Percentiles rank a stretch among this genome's conserved stretches.
Evolutionary conservation across 768 basidiomycete genomes (phyloP).

Genomic region (Mycena rebaudengoi): DNA sequence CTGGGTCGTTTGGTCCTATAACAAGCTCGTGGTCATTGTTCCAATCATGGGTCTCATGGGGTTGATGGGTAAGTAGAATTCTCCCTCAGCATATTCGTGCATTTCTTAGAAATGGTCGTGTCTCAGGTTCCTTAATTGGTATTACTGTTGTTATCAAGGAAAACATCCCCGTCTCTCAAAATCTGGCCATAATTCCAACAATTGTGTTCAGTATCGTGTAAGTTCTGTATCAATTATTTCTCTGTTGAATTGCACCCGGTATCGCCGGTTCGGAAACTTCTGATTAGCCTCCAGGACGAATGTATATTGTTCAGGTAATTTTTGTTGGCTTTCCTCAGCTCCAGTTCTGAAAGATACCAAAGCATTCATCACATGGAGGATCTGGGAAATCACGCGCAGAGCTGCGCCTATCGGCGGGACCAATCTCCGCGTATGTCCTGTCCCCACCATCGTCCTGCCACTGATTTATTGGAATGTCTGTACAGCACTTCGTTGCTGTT

Average conservation of each 20-base stretch:
- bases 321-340: not conserved
- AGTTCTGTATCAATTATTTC: no score
- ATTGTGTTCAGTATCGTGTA: no score
- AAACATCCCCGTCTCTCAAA: no score
- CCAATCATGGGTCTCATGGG: not conserved
- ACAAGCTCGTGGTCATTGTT: not conserved
- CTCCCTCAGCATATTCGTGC: not conserved
- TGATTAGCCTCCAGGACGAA: no score
- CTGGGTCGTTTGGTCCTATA: not conserved
- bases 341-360: not conserved
- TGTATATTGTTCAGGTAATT: conserved; percentile 6
- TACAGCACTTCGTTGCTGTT: not conserved
- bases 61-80: not conserved
- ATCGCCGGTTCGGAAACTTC: no score
- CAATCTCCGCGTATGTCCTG: not conserved
- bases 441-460: not conserved
- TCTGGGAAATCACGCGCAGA: not conserved
- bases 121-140: not conserved
- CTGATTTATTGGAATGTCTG: not conserved
- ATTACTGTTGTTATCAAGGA: no score
- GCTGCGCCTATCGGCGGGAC: not conserved
- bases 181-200: no score
- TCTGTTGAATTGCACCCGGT: no score
- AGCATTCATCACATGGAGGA: not conserved
- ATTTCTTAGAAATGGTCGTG: not conserved